Base-by-base conservation (phyloP, 2,329 filamentous ascomycete species). In the Fusarium globosum region DNA sequence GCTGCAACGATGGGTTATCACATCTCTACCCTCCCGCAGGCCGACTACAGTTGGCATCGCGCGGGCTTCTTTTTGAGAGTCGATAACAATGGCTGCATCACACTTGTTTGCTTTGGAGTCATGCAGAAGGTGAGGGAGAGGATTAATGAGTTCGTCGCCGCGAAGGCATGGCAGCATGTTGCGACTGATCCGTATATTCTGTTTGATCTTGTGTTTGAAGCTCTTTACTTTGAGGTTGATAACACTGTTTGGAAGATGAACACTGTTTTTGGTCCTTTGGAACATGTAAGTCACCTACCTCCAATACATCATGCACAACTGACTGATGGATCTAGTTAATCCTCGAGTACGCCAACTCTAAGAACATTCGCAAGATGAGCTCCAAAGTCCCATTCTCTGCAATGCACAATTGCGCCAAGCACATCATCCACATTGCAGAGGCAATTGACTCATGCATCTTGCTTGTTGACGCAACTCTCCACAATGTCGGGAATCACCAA, bases 221-320 rank as follows among this genome's bases (percentile, higher is more conserved):
- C 75, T 13, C 49, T 80, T 23, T 79, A 75, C 41, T 73, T 68
- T 52, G 77, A 79, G 45, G 71, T 80, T 9, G 79, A 80, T 13
- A 69, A 79, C 23, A 78, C 74, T 4, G 71, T 79, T 4, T 80
- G 78, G 77, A 80, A 77, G 59, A 79, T 80, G 71, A 79, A 78
- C n/a, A 69, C 33, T 13, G 71, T 79, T 7, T 80, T 80, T 62
- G 78, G 76, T 1, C 76, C 78, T 7, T 45, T 80, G 13, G 79
- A 80, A 45, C 74, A 79, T 39, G 79, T 78, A 69, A 58, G 77
- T 71, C 3, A 2, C 16, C 2, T 12, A 26, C 21, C 6, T 21
- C 23, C 7, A 7, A 20, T 7, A 14, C 49, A 12, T 15, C 12
- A 15, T 9, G 9, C 7, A 20, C 28, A 6, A 20, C 60, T 75